Evolutionary conservation across 192 early-diverging fungal species (phyloP).

Genomic region (Coemansia sp.): DNA sequence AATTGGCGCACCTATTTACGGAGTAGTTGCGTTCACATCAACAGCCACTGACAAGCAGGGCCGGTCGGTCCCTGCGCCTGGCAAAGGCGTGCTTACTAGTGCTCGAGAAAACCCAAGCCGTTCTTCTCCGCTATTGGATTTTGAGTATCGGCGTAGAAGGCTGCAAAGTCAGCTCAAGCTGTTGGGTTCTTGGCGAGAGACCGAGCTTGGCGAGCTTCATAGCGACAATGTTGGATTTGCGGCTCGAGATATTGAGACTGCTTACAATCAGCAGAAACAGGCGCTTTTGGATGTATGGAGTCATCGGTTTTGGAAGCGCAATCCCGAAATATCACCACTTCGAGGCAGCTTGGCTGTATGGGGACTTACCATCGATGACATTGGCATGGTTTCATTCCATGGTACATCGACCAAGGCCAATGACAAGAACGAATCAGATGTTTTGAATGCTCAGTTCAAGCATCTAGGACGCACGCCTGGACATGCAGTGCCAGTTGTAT

Average conservation of each 20-base stretch:
- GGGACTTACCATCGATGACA: constrained; percentile 87
- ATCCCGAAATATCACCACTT: constrained; percentile 75
- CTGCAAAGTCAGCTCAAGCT: constrained; percentile 44
- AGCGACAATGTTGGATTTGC: neutral
- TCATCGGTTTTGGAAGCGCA: constrained; percentile 77
- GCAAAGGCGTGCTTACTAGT: constrained; percentile 84
- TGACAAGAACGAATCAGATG: constrained; percentile 93
- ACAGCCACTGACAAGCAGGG: constrained; percentile 95
- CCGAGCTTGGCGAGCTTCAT: constrained; percentile 2
- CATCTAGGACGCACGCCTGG: constrained; percentile 85
- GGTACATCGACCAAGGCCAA: constrained; percentile 92
- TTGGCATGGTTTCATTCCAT: constrained; percentile 92
- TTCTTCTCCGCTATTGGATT: constrained; percentile 62
- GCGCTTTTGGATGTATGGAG: constrained; percentile 64
- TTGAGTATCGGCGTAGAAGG: constrained; percentile 80
- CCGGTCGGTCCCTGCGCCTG: constrained; percentile 88
- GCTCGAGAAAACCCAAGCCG: constrained; percentile 66
- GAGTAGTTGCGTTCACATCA: constrained; percentile 78
- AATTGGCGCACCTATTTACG: constrained; percentile 88
- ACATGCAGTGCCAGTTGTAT: constrained; percentile 74
- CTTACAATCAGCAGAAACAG: constrained; percentile 9
- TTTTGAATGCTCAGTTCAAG: constrained; percentile 78
- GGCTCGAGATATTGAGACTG: constrained; percentile 9
- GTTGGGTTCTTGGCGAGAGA: constrained; percentile 10
- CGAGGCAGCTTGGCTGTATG: constrained; percentile 84